Conservation (phyloP, 1,139 yeast species). For the Blastobotrys persicus region DNA sequence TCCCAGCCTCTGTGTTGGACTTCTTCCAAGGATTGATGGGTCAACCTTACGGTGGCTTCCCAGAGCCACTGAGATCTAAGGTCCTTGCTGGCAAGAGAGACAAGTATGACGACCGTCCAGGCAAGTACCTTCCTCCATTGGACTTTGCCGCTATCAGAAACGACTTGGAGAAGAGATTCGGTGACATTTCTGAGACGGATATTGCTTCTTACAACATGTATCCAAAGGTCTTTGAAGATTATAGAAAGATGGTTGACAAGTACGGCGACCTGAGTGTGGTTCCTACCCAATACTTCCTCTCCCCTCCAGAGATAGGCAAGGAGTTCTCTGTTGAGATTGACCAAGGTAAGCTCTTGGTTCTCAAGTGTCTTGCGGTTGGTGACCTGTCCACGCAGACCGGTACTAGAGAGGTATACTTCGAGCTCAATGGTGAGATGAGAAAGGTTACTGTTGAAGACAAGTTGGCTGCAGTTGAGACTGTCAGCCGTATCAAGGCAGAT, state of each 20-base stretch:
- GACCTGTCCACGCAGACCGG: constrained; percentile 85
- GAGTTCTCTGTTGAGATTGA: constrained; percentile 88
- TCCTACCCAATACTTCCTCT: constrained; percentile 87
- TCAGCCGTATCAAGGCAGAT: constrained; percentile 88
- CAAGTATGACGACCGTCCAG: constrained; percentile 87
- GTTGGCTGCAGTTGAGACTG: constrained; percentile 77
- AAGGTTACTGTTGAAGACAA: constrained; percentile 90
- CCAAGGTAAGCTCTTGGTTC: constrained; percentile 88
- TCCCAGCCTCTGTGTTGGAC: constrained; percentile 97
- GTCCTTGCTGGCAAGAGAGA: constrained; percentile 86
- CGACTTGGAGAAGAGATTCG: constrained; percentile 56
- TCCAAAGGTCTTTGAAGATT: constrained; percentile 94
- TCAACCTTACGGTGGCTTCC: constrained; percentile 99
- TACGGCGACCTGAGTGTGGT: constrained; percentile 91
- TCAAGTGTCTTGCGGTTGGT: constrained; percentile 90
- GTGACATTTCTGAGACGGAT: constrained; percentile 72
- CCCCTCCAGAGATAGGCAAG: constrained; percentile 83
- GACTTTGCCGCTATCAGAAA: constrained; percentile 68
- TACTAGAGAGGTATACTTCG: constrained; percentile 93
- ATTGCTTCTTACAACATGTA: constrained; percentile 96
- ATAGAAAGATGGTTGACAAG: constrained; percentile 65
- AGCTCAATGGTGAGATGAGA: constrained; percentile 97
- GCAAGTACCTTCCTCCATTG: constrained; percentile 79
- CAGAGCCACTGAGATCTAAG: constrained; percentile 94
- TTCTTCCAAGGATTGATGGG: constrained; percentile 99